Evolutionary conservation across 2,329 filamentous ascomycete genomes (phyloP).

Genomic region (Xylaria sp.): DNA sequence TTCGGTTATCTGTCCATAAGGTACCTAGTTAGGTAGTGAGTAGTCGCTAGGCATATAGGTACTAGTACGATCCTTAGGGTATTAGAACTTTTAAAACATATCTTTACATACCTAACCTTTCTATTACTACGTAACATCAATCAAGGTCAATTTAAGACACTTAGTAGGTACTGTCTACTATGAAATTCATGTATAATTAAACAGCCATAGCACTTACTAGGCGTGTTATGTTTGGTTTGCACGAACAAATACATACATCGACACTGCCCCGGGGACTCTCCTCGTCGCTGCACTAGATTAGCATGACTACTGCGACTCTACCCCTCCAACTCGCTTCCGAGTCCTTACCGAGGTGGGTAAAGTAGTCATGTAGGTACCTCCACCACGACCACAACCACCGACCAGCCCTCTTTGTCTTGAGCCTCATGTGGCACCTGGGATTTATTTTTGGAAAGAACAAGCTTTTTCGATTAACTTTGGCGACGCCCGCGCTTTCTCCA

Average conservation of each 20-base stretch:
- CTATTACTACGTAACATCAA: neutral
- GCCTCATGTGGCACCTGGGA: constrained; percentile 39
- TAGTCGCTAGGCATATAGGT: too few relatives aligned
- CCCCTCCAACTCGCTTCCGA: constrained; percentile 25
- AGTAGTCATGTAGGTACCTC: constrained; percentile 30
- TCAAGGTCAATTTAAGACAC: neutral
- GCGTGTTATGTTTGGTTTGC: neutral
- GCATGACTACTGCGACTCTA: constrained; percentile 5
- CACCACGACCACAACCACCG: neutral
- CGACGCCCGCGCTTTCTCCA: constrained; percentile 17
- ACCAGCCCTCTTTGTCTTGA: constrained; percentile 30
- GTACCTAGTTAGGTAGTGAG: too few relatives aligned
- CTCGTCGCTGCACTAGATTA: neutral
- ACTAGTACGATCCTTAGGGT: too few relatives aligned
- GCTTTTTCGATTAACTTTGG: constrained; percentile 35
- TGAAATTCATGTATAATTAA: too few relatives aligned
- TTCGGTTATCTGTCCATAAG: neutral
- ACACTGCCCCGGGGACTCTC: constrained; percentile 24
- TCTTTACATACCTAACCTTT: too few relatives aligned
- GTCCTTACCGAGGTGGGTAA: constrained; percentile 16
- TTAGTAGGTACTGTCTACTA: too few relatives aligned
- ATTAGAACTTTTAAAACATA: too few relatives aligned
- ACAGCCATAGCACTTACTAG: neutral
- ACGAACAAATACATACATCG: neutral
- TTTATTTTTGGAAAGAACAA: constrained; percentile 41